These are phyloP conservation scores for Polychaeton citri DNA, from an alignment of 2,329 filamentous ascomycete species.

Conservation along the genomic window DNA sequence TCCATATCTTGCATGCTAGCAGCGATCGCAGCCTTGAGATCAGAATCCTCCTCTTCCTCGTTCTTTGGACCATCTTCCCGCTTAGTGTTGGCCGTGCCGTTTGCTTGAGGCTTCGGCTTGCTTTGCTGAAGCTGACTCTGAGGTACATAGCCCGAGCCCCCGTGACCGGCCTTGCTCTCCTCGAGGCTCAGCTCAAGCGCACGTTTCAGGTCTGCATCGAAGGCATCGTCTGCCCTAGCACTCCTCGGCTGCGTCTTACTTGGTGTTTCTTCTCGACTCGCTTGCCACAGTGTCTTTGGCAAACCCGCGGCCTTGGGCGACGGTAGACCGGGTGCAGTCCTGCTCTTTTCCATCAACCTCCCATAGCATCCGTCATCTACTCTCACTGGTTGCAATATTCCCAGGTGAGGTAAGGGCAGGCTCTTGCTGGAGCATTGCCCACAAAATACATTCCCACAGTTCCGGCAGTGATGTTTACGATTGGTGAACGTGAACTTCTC, in stretches of 20 bases:
- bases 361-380: slow-evolving; percentile 94
- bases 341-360: slow-evolving; percentile 66
- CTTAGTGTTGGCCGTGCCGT: slow-evolving; percentile 16
- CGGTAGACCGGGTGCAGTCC: slow-evolving; percentile 18
- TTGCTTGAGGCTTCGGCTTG: slow-evolving; percentile 13
- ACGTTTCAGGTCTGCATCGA: slow-evolving; percentile 87
- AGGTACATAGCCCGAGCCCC: slow-evolving; percentile 56
- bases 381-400: slow-evolving; percentile 78
- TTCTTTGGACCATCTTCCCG: slow-evolving; percentile 11
- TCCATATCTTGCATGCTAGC: slow-evolving; percentile 95
- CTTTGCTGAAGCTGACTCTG: slow-evolving; percentile 38
- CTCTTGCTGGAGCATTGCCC: slow-evolving; percentile 86
- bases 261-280: slow-evolving; percentile 19
- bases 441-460: slow-evolving; percentile 96
- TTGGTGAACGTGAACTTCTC: slow-evolving; percentile 96
- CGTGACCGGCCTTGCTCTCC: slow-evolving; percentile 61
- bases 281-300: slow-evolving; percentile 48
- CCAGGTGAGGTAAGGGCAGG: slow-evolving; percentile 78
- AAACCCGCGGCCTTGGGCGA: slow-evolving; percentile 6
- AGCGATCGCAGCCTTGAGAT: slow-evolving; percentile 87
- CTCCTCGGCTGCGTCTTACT: slow-evolving; percentile 73
- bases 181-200: slow-evolving; percentile 95
- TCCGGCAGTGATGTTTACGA: slow-evolving; percentile 94
- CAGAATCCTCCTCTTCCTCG: slow-evolving; percentile 78
- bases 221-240: slow-evolving; percentile 67